Base-by-base conservation (phyloP, 2,329 filamentous ascomycete genomes). In the Ceratocystis lukuohia region DNA sequence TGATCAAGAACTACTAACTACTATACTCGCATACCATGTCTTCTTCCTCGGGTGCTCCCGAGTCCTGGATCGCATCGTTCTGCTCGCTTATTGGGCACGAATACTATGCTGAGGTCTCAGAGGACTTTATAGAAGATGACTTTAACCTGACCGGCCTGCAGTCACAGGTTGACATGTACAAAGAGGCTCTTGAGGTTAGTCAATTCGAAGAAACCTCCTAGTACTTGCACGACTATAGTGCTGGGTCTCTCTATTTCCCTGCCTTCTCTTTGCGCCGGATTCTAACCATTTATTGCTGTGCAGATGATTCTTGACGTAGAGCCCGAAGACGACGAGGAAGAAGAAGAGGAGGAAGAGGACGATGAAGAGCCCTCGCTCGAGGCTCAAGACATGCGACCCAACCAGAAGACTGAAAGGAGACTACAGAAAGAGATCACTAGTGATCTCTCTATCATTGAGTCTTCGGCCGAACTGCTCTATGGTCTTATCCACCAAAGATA, bases 51-150 rank as follows among this genome's bases (percentile, higher is more conserved):
- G 82, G 81, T 65, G 77, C 80, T 37, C 82, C 82, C 69, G 94
- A 99, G 80, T 96, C 92, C 66, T 99, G 94, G 94, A 97, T 99
- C 79, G 88, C 91, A 70, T 95, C 92, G 67, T 99, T 96, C 76
- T 99, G 94, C 80, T 91, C 90, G 48, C 81, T 97, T 59, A 84
- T 97, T 68, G 94, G 94, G 69, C 94, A 99, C 75, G 94, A 99
- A 77, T 99, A 97, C 79, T 99, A 99, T 76, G 94, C 94, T 69
- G 94, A 99, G 79, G 93, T 99, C 63, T 94, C 91, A 59, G 94
- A 99, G 78, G 94, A 99, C 74, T 99, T 99, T 73, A 97, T 99
- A 74, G 94, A 99, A 76, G 94, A 99, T 85, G 94, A 99, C 77
- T 99, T 99, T 82, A 99, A 99, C 77, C 81, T 99, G 70, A 99